A percentile compares a stretch with the other conserved stretches of the same genome.
These are phyloP conservation scores for Hordeum pubiflorum DNA, from an alignment of 202 grass and related monocot genomes.

Conservation along the genomic window DNA sequence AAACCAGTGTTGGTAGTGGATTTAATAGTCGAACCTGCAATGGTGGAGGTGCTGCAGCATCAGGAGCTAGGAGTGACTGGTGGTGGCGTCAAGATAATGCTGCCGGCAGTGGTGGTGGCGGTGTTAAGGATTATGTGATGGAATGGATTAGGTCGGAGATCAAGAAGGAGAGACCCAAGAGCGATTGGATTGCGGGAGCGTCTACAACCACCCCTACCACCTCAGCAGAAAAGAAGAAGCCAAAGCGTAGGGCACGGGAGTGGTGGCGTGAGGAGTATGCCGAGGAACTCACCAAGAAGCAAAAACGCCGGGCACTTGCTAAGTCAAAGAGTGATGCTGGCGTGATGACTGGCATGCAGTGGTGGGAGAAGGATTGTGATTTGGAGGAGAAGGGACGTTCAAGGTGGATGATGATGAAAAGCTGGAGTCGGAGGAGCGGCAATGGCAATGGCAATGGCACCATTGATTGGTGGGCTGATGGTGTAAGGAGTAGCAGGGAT, in stretches of 20 bases:
- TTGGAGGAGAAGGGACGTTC: conserved; percentile 36
- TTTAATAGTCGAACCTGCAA: conserved; percentile 40
- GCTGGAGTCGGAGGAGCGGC: conserved; percentile 54
- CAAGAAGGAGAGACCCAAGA: conserved; percentile 90
- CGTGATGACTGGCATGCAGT: conserved; percentile 40
- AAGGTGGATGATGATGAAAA: conserved; percentile 67
- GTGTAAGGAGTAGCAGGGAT: conserved; percentile 40
- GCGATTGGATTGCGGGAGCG: conserved; percentile 56
- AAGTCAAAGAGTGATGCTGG: conserved; percentile 50
- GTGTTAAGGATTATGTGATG: conserved; percentile 94
- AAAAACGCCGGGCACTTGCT: conserved; percentile 50
- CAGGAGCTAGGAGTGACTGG: conserved; percentile 46
- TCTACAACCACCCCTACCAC: background rate
- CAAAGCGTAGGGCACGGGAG: conserved; percentile 56
- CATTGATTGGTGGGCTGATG: conserved; percentile 62
- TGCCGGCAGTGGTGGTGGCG: conserved; percentile 14
- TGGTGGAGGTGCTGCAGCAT: conserved; percentile 28
- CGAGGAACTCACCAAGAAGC: conserved; percentile 87
- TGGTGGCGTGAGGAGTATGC: conserved; percentile 99
- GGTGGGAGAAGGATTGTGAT: conserved; percentile 75
- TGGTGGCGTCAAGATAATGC: conserved; percentile 60
- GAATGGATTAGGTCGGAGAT: conserved; percentile 99
- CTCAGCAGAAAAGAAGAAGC: conserved; percentile 39
- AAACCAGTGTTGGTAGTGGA: conserved; percentile 37
- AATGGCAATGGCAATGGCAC: conserved; percentile 36